Conservation (phyloP, 2,329 filamentous ascomycete species). For the Aphanoascus verrucosus region DNA sequence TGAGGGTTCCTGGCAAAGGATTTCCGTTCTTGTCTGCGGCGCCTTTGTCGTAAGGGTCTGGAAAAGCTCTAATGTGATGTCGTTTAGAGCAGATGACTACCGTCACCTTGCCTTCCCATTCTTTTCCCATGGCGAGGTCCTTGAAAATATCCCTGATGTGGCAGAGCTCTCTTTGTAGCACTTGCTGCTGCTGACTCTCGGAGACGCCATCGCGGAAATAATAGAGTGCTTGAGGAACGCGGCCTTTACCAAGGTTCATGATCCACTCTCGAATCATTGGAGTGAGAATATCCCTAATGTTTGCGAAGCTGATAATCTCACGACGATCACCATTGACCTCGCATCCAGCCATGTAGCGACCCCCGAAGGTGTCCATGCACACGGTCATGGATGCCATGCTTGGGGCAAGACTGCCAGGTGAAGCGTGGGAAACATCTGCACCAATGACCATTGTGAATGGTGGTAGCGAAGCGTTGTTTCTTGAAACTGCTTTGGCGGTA, state of each 20-base stretch:
- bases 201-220: constrained; percentile 91
- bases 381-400: constrained; percentile 85
- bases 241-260: constrained; percentile 42
- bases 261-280: constrained; percentile 58
- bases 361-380: constrained; percentile 59
- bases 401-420: constrained; percentile 53
- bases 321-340: constrained; percentile 73
- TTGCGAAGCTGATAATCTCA: constrained; percentile 63
- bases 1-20: constrained; percentile 70
- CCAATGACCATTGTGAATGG: constrained; percentile 69
- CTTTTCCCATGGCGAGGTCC: constrained; percentile 25
- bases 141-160: constrained; percentile 55
- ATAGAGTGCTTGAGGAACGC: constrained; percentile 61
- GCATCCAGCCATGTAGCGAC: constrained; percentile 66
- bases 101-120: constrained; percentile 56
- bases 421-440: constrained; percentile 77
- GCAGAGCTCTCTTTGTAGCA: constrained; percentile 65
- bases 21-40: constrained; percentile 66
- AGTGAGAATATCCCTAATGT: constrained; percentile 55
- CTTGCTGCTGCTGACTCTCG: constrained; percentile 71
- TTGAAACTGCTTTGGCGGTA: constrained; percentile 47
- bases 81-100: constrained; percentile 87
- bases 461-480: constrained; percentile 31
- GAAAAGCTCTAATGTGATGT: constrained; percentile 90
- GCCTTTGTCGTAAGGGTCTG: constrained; percentile 42